Conservation (phyloP, 2,329 filamentous ascomycete species). For the Phaeomoniella chlamydospora region DNA sequence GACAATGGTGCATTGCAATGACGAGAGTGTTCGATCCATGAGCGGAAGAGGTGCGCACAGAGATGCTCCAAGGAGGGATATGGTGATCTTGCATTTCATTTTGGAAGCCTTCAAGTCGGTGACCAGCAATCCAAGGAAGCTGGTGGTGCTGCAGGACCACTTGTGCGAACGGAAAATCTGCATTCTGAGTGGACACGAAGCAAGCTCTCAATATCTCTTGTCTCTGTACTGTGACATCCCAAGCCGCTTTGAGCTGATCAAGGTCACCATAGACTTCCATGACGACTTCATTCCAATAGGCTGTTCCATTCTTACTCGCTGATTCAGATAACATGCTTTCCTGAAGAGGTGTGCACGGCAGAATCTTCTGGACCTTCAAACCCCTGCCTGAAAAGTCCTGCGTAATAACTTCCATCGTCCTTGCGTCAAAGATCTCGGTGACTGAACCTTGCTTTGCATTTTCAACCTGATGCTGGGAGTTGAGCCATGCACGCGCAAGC, state of each 20-base stretch:
- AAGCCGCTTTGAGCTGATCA: constrained; percentile 39
- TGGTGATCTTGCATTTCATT: constrained; percentile 4
- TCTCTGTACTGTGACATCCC: constrained; percentile 46
- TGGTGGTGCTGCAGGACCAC: constrained; percentile 43
- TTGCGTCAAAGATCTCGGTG: too few species aligned
- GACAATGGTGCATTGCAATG: constrained; percentile 59
- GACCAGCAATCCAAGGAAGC: constrained; percentile 21
- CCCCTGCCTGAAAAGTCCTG: constrained; percentile 14
- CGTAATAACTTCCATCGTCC: background rate
- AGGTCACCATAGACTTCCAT: constrained; percentile 43
- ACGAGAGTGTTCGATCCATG: constrained; percentile 16
- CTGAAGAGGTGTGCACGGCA: constrained; percentile 78
- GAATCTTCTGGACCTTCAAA: constrained; percentile 35
- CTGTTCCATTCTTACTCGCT: constrained; percentile 23
- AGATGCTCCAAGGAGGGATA: constrained; percentile 8
- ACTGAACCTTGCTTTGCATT: background rate
- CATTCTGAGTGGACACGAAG: constrained; percentile 52
- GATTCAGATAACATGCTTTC: constrained; percentile 66
- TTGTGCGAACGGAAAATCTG: constrained; percentile 53
- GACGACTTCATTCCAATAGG: constrained; percentile 61
- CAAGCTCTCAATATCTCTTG: constrained; percentile 68
- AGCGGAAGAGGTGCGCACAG: background rate
- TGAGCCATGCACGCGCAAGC: constrained; percentile 33
- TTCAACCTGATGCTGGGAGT: background rate
- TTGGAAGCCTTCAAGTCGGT: background rate